Base-by-base conservation (phyloP, 495 filamentous ascomycete species). In the Penicillium tannophilum region DNA sequence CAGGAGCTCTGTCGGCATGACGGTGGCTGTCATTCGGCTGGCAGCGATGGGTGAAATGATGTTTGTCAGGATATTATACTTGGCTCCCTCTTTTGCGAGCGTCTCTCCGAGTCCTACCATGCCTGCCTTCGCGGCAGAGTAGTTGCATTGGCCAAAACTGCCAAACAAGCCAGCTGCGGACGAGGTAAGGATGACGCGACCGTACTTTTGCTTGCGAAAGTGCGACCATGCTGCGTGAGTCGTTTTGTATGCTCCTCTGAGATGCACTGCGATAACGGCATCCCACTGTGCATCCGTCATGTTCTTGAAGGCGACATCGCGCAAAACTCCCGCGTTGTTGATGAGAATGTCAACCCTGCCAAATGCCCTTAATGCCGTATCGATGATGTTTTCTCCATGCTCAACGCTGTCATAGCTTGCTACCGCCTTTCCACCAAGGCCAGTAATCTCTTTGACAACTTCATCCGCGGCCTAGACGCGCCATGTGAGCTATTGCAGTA, bases 221-320 rank as follows among this genome's bases (percentile, higher is more conserved):
- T 98, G 83, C 52, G 94, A 95, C 95, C 95, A 98, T 24, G 94
- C 94, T 59, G 94, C 95, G 75, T 89, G 86, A 46, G 95, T 87
- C 30, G 30, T 31, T 31, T 31, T 31, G 30, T 31, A 31, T 31
- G 30, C 30, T 31, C 30, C 30, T 31, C 30, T 31, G 30, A 31
- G 7, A 31, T 31, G 72, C 92, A 97, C 88, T 88, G 66, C 58
- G 10, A 23, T 9, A 17, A 12, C 2, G 14, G 26, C 31, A 36
- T 98, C 95, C 94, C 95, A 98, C 74, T 98, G 94, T 71, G 86
- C 73, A 72, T 98, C 93, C 72, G 87, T 92, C 91, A 98, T 97
- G 76, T 98, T 98, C 86, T 96, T 96, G 79, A 98, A 98, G 81
- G 88, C 91, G 68, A 98, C 71, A 81, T 98, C 94, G 57, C 94